Evolutionary conservation across 768 basidiomycete genomes (phyloP), one percentile per base, ranked within the genome.

Genomic region (Fomitopsis pulvina): DNA sequence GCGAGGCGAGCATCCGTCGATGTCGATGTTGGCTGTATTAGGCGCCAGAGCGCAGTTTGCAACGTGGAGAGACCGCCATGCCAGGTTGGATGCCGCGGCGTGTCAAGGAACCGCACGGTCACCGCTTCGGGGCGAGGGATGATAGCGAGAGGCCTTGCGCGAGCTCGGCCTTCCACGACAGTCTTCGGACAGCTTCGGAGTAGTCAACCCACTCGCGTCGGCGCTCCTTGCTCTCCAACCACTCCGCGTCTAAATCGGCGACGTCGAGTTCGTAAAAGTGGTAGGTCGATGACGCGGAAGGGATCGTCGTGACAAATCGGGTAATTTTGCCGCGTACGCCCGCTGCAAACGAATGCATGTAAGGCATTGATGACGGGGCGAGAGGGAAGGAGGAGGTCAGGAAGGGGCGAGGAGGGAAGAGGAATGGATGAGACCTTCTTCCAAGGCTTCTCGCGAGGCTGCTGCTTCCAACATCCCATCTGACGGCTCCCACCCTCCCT

Each of bases 351-450:
- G 50, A 57, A 55, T 53, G 61, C 55, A 56, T 34, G 60, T 54
- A 54, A 60, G 57, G 51, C 45, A 55, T 54, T 52, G 56, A 48
- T 57, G 62, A 55, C 58, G 60, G 14, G 57, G 63, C 38, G 39
- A 40, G 32, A 56, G 52, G 51, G 53, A 41, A 54, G 52, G 54
- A 47, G 54, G 53, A 55, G 50, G 62, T 63, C 54, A 63, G 63
- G 63, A 60, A 57, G 57, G 56, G 57, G 62, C 73, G 77, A 68
- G 82, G 73, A 81, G 76, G 81, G 78, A 78, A 75, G 80, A 83
- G 79, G 73, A 82, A 81, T 74, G 73, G 81, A 80, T 82, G 81
- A 81, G 87, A 92, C 90, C 90, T 92, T 92, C 90, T 87, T 92
- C 90, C 68, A 86, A 76, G 71, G 90, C 90, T 81, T 92, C 90